Evolutionary conservation across 2,329 filamentous ascomycete genomes (phyloP), one percentile per base, ranked within the genome.

Genomic region (Thielaviopsis euricoi): DNA sequence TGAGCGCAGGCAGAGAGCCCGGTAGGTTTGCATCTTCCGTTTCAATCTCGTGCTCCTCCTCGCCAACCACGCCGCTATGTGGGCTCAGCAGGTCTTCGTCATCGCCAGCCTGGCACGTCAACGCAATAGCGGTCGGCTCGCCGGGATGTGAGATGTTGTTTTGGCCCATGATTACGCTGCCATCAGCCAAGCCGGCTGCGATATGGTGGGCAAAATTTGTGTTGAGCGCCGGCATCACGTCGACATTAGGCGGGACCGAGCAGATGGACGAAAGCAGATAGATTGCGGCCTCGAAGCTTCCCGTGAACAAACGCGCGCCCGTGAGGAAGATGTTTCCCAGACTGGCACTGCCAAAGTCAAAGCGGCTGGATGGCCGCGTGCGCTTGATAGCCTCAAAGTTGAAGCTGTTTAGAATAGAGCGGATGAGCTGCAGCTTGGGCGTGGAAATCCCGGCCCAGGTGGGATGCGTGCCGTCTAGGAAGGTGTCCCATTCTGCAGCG

Each of bases 191-290:
- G 0, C 86, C 85, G 1, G 89, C 91, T 6, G 86, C 89, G 63
- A 97, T 97, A 70, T 97, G 91, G 65, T 95, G 87, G 0, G 88
- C 88, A 73, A 96, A 96, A 69, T 95, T 97, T 62, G 86, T 89
- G 73, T 95, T 95, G 64, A 97, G 87, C 3, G 87, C 89, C 0
- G 91, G 93, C 17, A 97, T 81, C 0, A 96, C 89, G 0, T 82
- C 78, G 6, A 93, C 82, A 55, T 82, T 77, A 12, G 81, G 77
- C 0, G 89, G 86, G 0, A 97, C 86, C n/a, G 81, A 82, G 66
- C 90, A 95, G 62, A 96, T 87, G 64, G 85, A 86, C 55, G 86
- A 86, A 4, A 97, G 78, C 1, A 97, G 79, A 67, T 95, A 95
- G 62, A 97, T 93, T 49, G 89, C 88, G 6, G 86, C 87, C 69